Percentiles rank a stretch among this genome's conserved stretches.
Conservation (phyloP, 2,329 filamentous ascomycete species). For the Hansfordia pulvinata region DNA sequence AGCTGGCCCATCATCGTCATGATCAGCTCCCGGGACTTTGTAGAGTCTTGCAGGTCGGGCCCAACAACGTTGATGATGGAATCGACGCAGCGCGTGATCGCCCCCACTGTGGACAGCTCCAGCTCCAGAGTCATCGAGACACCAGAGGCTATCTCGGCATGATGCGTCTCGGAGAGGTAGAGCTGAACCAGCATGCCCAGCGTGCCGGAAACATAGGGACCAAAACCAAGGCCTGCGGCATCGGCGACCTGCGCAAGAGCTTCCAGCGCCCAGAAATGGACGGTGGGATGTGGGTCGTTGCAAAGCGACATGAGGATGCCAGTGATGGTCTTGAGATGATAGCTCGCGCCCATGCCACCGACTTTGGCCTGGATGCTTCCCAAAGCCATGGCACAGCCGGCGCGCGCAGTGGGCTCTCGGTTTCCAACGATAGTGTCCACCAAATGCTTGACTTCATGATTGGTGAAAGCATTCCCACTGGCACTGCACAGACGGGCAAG, state of each 20-base stretch:
- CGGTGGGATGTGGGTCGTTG: conserved; percentile 86
- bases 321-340: conserved; percentile 94
- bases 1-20: conserved; percentile 77
- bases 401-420: conserved; percentile 81
- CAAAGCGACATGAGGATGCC: conserved; percentile 95
- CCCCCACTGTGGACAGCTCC: conserved; percentile 67
- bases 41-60: conserved; percentile 84
- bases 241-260: conserved; percentile 78
- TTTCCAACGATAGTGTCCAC: conserved; percentile 92
- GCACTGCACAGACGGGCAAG: conserved; percentile 72
- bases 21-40: conserved; percentile 84
- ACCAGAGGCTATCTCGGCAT: conserved; percentile 65
- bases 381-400: conserved; percentile 86
- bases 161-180: conserved; percentile 84
- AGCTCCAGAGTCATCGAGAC: conserved; percentile 85
- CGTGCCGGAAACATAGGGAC: conserved; percentile 76
- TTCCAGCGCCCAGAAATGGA: conserved; percentile 94
- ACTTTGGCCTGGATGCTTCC: conserved; percentile 91
- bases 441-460: conserved; percentile 76
- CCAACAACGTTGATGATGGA: conserved; percentile 95
- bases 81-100: conserved; percentile 79
- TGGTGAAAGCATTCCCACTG: conserved; percentile 81
- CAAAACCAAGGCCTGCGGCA: conserved; percentile 84
- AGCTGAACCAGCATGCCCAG: conserved; percentile 89
- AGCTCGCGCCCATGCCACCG: conserved; percentile 92